Conservation (phyloP, 176 grass and related monocot species). For the Sorghum bicolor region Sorghum_bicolor_NCBIv3 NC_012872.2:62563001-62563500, state of each 20-base stretch:
- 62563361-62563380: constrained; percentile 99
- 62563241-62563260: background rate
- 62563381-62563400: constrained; percentile 96
- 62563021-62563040: constrained; percentile 90
- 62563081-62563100: constrained; percentile 73
- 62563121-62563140: constrained; percentile 87
- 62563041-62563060: constrained; percentile 93
- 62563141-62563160: constrained; percentile 83
- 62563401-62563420: constrained; percentile 88
- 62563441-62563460: constrained; percentile 29
- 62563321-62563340: background rate
- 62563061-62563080: constrained; percentile 88
- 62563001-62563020: constrained; percentile 78
- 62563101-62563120: constrained; percentile 87
- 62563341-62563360: constrained; percentile 29
- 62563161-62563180: constrained; percentile 54
- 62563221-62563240: background rate
- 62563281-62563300: background rate
- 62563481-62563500: constrained; percentile 10
- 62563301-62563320: background rate
- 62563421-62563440: constrained; percentile 99
- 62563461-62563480: constrained; percentile 22
- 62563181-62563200: constrained; percentile 17
- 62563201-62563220: background rate
- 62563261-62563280: background rate